Evolutionary conservation across 1,139 yeast genomes (phyloP), one percentile per base, ranked within the genome.

Genomic region (Waltiozyma sp.): DNA sequence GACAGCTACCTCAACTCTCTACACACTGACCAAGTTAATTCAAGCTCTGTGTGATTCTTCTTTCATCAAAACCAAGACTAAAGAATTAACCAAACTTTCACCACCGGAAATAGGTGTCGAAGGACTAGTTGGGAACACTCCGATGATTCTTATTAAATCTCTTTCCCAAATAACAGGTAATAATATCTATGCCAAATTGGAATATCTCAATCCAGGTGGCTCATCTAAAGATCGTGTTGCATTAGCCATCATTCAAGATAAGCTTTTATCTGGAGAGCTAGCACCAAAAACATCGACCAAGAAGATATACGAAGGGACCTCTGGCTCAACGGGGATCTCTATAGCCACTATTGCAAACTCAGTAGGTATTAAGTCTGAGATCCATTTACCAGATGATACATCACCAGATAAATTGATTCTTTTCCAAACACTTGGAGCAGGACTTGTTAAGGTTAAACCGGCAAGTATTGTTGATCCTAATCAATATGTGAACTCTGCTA

Each of bases 221-320:
- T 84, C 95, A 41, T 95, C 96, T 34, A 91, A 91, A 58, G 98
- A 91, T 58, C 68, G 98, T 43, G 95, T 91, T 37, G 98, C 97
- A 1, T 69, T 86, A 41, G 84, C 94, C 1, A 83, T 91, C 52
- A 81, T 89, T 28, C 65, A 75, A 43, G 75, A 74, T 18, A 84
- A 85, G 44, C 96, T 86, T 60, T 44, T 51, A 13, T 49, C 56
- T 38, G 93, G 91, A 0, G 59, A 67, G 14, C 60, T 89, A 38
- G 60, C 65, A 9, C 56, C 57, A 8, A 6, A 31, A 10, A n/a
- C 11, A n/a, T n/a, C 16, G 3, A 31, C 16, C 4, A 31, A 14
- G 51, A 72, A 80, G 18, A 77, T 86, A 4, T 88, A 81, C 59
- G 98, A 91, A 65, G 98, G 98, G 3, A 91, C 97, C 0, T 80